Base-by-base conservation (phyloP, 768 basidiomycete species). In the Pulveroboletus frians region DNA sequence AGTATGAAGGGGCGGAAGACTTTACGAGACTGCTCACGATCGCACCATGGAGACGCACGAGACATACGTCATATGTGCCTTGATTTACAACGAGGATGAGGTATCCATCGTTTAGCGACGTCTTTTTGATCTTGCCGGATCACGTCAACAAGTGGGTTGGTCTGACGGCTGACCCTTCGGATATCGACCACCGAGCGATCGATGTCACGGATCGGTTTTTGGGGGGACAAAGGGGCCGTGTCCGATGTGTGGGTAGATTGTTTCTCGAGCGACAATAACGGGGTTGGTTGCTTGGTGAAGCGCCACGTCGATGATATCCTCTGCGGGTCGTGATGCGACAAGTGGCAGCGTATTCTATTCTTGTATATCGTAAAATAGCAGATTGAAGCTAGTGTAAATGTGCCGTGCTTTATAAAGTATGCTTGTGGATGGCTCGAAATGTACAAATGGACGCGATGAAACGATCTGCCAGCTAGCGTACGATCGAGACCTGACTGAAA, bases 1-100 rank as follows among this genome's bases (percentile, higher is more conserved):
- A 73, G 32, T 73, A 72, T 54, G 67, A 69, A 2, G 56, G 62
- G 8, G 71, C 70, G 54, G 49, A 50, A 3, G 65, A 75, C 46
- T 75, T 70, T 52, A 23, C 46, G 8, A 60, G 66, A 26, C 56
- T 75, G 34, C 50, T 65, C 9, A 50, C 62, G 26, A 61, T 73
- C 32, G 55, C 64, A 4, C 50, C 64, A 15, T 40, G 39, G 48
- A 27, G 35, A 40, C 8, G 13, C 52, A 57, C 21, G 43, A 38
- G 29, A 39, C 53, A 40, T 51, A 54, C 18, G 54, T 56, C 39
- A 56, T 49, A 44, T 17, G 60, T 39, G 13, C 34, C 39, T 35
- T 47, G 42, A 13, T 30, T 36, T 30, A 23, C 49, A 64, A 63
- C 58, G 42, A 66, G 69, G 18, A 55, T 64, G 20, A 69, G 59